A percentile compares a stretch with the other conserved stretches of the same genome.
These are phyloP conservation scores for Setaria viridis DNA, from an alignment of 202 grass and related monocot species.

Conservation along the genomic window DNA sequence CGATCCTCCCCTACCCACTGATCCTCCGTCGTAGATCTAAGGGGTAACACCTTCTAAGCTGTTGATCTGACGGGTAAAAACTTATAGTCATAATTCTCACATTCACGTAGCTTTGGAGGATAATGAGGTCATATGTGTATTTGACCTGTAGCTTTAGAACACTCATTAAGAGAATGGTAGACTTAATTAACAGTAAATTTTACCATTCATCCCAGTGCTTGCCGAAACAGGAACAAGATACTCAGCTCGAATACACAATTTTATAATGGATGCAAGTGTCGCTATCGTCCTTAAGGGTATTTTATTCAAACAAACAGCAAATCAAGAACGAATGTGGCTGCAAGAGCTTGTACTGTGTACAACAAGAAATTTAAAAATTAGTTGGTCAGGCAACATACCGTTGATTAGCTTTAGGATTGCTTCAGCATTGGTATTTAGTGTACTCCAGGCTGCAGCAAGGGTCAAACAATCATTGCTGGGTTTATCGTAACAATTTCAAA, in stretches of 20 bases:
- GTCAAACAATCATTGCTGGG: constrained; percentile 73
- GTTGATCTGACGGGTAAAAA: not conserved
- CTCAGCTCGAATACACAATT: not conserved
- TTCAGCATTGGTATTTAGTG: constrained; percentile 77
- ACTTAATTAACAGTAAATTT: constrained; percentile 3
- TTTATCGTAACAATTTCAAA: constrained; percentile 78
- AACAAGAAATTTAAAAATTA: constrained; percentile 1
- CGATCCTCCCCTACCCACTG: no score
- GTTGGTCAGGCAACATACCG: constrained; percentile 53
- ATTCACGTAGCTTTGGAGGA: not conserved
- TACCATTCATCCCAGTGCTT: not conserved
- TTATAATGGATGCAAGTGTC: not conserved
- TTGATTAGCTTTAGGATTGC: constrained; percentile 75
- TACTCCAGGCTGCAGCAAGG: constrained; percentile 73
- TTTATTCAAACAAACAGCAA: constrained; percentile 1
- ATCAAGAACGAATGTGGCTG: not conserved
- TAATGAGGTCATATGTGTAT: not conserved
- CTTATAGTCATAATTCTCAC: not conserved
- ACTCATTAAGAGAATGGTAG: constrained; percentile 19
- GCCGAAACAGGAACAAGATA: not conserved
- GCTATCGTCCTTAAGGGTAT: not conserved
- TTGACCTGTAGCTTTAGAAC: constrained; percentile 1
- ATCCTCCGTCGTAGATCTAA: not conserved
- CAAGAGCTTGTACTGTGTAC: constrained; percentile 5
- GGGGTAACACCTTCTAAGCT: not conserved